Evolutionary conservation across 768 basidiomycete species (phyloP).

Genomic region (Hebeloma cylindrosporum): DNA sequence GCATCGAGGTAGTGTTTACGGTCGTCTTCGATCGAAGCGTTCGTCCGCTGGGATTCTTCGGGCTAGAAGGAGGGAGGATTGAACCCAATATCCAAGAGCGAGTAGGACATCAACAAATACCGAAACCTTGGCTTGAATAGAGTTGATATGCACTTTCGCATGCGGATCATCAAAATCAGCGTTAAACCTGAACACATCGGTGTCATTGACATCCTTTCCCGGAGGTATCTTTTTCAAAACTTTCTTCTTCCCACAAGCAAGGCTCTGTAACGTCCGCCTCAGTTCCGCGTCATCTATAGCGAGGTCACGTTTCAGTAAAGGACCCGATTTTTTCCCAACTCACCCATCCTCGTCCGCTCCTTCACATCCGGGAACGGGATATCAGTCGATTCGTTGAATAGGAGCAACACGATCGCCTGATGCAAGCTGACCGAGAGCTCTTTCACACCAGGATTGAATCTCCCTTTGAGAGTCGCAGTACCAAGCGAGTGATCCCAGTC

Average conservation of each 20-base stretch:
- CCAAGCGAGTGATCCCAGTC: conserved; percentile 89
- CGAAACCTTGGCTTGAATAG: conserved; percentile 92
- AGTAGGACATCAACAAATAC: conserved; percentile 43
- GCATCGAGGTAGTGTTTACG: conserved; percentile 86
- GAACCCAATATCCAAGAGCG: background rate
- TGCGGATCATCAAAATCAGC: conserved; percentile 76
- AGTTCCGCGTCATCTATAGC: conserved; percentile 67
- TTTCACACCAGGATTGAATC: conserved; percentile 70
- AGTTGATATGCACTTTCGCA: conserved; percentile 87
- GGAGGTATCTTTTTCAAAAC: conserved; percentile 79
- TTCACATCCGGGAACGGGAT: conserved; percentile 68
- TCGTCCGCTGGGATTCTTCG: conserved; percentile 84
- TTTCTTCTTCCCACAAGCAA: conserved; percentile 88
- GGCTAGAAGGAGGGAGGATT: conserved; percentile 41
- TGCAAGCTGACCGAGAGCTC: conserved; percentile 90
- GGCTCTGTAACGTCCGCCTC: conserved; percentile 83
- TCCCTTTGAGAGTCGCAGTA: conserved; percentile 71
- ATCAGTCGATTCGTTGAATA: conserved; percentile 74
- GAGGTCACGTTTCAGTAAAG: background rate
- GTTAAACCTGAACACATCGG: conserved; percentile 82
- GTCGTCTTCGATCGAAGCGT: conserved; percentile 83
- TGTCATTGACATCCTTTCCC: conserved; percentile 74
- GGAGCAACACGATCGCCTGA: conserved; percentile 81
- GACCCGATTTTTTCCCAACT: conserved; percentile 24
- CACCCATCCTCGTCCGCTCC: conserved; percentile 70